Evolutionary conservation across 75 land plant genomes (phyloP).

Genomic region (Larix kaempferi): DNA sequence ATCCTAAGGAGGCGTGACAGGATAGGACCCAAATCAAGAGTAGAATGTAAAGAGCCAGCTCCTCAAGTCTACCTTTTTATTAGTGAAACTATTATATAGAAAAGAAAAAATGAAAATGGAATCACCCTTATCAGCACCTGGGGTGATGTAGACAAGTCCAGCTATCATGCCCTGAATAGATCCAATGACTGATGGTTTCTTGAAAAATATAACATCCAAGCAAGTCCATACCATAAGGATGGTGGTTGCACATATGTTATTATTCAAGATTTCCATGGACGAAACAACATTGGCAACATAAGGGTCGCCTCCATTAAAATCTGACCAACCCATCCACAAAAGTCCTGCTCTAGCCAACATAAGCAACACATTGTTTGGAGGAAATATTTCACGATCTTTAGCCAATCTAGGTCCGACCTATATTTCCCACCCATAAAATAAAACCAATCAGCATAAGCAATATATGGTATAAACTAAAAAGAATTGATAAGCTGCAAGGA

Average conservation of each 20-base stretch:
- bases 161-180: conserved; percentile 86
- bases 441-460: too few relatives aligned
- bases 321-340: conserved; percentile 79
- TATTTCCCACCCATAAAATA: not conserved
- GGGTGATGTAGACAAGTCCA: conserved; percentile 72
- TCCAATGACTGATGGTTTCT: conserved; percentile 78
- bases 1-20: too few relatives aligned
- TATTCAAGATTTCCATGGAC: conserved; percentile 51
- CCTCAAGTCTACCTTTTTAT: too few relatives aligned
- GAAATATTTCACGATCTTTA: conserved; percentile 55
- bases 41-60: too few relatives aligned
- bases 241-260: conserved; percentile 65
- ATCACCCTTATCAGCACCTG: conserved; percentile 43
- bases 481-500: not conserved
- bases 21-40: too few relatives aligned
- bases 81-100: not conserved
- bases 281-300: conserved; percentile 47
- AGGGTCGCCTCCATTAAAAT: conserved; percentile 71
- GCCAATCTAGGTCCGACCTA: conserved; percentile 68
- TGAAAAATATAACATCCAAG: conserved; percentile 54
- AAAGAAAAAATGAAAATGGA: not conserved
- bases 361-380: conserved; percentile 66
- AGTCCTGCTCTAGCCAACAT: conserved; percentile 66
- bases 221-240: conserved; percentile 54
- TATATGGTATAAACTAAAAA: too few relatives aligned